Evolutionary conservation across 2,329 filamentous ascomycete species (phyloP).

Genomic region (Paraphoma sp.): DNA sequence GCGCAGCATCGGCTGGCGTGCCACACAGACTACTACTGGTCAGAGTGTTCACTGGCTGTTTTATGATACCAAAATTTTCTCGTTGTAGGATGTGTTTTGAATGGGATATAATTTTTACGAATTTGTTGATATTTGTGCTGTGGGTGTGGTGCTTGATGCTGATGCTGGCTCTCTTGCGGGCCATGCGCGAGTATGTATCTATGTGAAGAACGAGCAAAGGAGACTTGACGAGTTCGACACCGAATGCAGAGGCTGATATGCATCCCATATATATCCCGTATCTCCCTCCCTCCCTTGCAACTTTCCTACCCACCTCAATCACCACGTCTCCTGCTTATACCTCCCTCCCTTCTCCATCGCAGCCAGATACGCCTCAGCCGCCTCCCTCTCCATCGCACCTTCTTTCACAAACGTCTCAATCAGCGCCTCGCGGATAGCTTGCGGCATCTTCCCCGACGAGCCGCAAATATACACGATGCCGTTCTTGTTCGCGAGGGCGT

Average conservation of each 20-base stretch:
- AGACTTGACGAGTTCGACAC: too few species aligned
- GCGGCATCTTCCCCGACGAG: slow-evolving; percentile 74
- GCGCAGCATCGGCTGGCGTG: neutral
- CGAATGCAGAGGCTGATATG: too few species aligned
- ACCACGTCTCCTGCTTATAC: slow-evolving; percentile 77
- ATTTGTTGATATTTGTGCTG: too few species aligned
- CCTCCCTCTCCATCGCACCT: slow-evolving; percentile 50
- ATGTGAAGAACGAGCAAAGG: too few species aligned
- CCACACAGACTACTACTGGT: neutral
- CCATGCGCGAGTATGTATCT: too few species aligned
- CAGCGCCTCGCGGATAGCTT: slow-evolving; percentile 70
- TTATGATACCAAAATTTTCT: slow-evolving; percentile 10
- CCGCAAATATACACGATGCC: slow-evolving; percentile 67
- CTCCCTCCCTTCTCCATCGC: slow-evolving; percentile 67
- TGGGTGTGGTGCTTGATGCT: too few species aligned
- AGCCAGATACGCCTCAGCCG: slow-evolving; percentile 63
- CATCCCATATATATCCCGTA: neutral
- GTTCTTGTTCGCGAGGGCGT: slow-evolving; percentile 57
- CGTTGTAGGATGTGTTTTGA: slow-evolving; percentile 1
- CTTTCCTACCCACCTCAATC: neutral
- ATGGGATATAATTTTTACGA: too few species aligned
- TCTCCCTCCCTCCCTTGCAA: neutral
- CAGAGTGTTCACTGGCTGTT: neutral
- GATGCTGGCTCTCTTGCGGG: too few species aligned
- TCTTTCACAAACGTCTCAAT: slow-evolving; percentile 64